phyloP scores from a whole-genome alignment of 495 filamentous ascomycete species.

The Emericellopsis terricola region DNA sequence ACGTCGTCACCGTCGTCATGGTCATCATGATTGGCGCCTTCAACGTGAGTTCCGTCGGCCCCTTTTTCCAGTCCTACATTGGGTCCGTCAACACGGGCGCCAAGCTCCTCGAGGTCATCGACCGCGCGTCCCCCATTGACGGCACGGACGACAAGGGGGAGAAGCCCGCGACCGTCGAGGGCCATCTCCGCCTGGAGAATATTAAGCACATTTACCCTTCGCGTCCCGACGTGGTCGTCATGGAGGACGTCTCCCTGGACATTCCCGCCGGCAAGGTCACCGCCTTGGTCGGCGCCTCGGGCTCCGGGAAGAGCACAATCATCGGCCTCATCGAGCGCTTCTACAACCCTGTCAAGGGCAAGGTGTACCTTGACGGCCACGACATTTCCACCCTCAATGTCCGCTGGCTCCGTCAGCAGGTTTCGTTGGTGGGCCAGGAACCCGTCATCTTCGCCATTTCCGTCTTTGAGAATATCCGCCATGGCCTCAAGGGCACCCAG shows the following conservation, averaged over 20 bases:
- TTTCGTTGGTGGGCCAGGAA: slow-evolving; percentile 40
- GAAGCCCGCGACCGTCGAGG: slow-evolving; percentile 8
- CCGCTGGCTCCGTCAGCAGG: slow-evolving; percentile 31
- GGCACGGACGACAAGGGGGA: slow-evolving; percentile 6
- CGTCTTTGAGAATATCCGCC: slow-evolving; percentile 27
- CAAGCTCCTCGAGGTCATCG: slow-evolving; percentile 14
- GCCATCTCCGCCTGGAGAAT: slow-evolving; percentile 26
- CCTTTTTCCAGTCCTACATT: slow-evolving; percentile 10
- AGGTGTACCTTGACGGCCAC: slow-evolving; percentile 22
- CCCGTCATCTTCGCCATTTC: slow-evolving; percentile 8
- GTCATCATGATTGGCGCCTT: slow-evolving; percentile 58
- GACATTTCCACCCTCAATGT: slow-evolving; percentile 24
- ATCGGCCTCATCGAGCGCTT: slow-evolving; percentile 67
- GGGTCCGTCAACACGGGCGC: slow-evolving; percentile 13
- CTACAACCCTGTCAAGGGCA: slow-evolving; percentile 39
- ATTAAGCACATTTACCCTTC: slow-evolving; percentile 39
- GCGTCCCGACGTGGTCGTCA: slow-evolving; percentile 30
- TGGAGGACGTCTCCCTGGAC: slow-evolving; percentile 20
- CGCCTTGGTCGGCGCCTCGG: slow-evolving; percentile 37
- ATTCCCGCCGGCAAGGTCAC: slow-evolving; percentile 54
- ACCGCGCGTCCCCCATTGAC: slow-evolving; percentile 7
- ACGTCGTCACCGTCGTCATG: slow-evolving; percentile 30
- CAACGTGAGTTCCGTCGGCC: slow-evolving; percentile 10
- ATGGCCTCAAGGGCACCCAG: slow-evolving; percentile 26
- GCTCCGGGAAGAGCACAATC: slow-evolving; percentile 64